These are phyloP conservation scores for Kondoa subrosea DNA, from an alignment of 768 basidiomycete genomes.

Conservation along the genomic window DNA sequence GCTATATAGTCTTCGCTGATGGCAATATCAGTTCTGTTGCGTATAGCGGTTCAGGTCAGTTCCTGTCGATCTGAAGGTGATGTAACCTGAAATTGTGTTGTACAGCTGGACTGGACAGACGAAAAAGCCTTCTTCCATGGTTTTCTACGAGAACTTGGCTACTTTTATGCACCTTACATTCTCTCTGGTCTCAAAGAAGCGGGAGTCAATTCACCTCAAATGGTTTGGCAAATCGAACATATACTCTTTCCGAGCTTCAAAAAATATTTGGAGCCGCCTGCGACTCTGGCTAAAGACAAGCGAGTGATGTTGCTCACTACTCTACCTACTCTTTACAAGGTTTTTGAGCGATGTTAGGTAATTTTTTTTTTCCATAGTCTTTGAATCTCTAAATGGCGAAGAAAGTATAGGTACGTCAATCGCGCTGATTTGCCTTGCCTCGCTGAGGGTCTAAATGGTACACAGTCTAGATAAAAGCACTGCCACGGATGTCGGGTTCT, in stretches of 20 bases:
- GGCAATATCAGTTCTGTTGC: slow-evolving; percentile 24
- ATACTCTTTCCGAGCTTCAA: slow-evolving; percentile 73
- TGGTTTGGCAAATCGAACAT: slow-evolving; percentile 76
- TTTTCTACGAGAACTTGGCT: slow-evolving; percentile 75
- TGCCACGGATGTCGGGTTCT: too few species aligned
- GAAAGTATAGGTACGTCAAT: too few species aligned
- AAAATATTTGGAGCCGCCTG: slow-evolving; percentile 51
- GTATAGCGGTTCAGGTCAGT: slow-evolving; percentile 19
- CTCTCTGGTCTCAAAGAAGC: background rate
- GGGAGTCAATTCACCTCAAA: background rate
- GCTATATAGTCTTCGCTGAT: background rate
- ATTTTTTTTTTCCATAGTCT: too few species aligned
- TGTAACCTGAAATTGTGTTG: slow-evolving; percentile 4
- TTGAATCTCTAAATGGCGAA: too few species aligned
- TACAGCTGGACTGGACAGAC: slow-evolving; percentile 68
- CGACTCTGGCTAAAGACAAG: slow-evolving; percentile 45
- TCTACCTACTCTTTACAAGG: slow-evolving; percentile 77
- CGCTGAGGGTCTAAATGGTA: too few species aligned
- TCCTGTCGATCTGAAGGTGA: background rate
- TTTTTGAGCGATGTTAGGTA: slow-evolving; percentile 80
- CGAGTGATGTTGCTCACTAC: slow-evolving; percentile 78
- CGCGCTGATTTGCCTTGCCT: too few species aligned
- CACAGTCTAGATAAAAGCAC: too few species aligned
- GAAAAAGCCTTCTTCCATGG: slow-evolving; percentile 72
- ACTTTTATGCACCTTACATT: slow-evolving; percentile 48